Evolutionary conservation across 192 early-diverging fungal species (phyloP), one percentile per base, ranked within the genome.

Genomic region (Funneliformis mosseae): DNA sequence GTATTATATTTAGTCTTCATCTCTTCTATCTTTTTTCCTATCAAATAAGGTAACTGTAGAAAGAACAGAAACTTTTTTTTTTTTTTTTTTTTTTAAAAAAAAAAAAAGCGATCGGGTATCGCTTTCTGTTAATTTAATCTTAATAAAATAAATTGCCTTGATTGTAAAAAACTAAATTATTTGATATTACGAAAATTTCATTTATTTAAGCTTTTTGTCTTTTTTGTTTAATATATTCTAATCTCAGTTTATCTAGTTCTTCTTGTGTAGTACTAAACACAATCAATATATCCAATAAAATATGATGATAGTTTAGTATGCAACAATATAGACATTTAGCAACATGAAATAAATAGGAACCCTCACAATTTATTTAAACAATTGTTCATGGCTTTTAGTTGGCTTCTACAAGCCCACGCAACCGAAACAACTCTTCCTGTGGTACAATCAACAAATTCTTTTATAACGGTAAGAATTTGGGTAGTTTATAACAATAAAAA

Each of bases 201-300:
- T 55, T 55, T n/a, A 18, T 6, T 55, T 21, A 21, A n/a, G 16
- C 16, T 21, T n/a, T 55, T 18, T 21, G 21, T n/a, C 27, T 12
- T 33, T 39, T 68, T 28, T 68, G 12, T 27, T 68, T 39, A 28
- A 68, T 68, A 68, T 68, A 68, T 3, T 68, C 38, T 18, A 68
- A 68, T 25, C 9, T 68, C 38, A 68, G 38, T 39, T 68, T 68
- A 68, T 68, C 66, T 68, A 68, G 8, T 68, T 68, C 66, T 68
- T 68, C 66, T 25, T 12, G 14, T 33, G 66, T 68, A 68, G 66
- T 68, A 39, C 66, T 68, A 27, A 10, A 8, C 60, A 33, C 25
- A 33, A 67, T 12, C 5, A 68, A 28, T 61, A 61, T 21, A 61
- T 61, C 60, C 16, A 61, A 61, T 23, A 5, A 18, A 55, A 7